phyloP scores from a whole-genome alignment of 1,284 basidiomycete genomes.

The Boletus smithii region DNA sequence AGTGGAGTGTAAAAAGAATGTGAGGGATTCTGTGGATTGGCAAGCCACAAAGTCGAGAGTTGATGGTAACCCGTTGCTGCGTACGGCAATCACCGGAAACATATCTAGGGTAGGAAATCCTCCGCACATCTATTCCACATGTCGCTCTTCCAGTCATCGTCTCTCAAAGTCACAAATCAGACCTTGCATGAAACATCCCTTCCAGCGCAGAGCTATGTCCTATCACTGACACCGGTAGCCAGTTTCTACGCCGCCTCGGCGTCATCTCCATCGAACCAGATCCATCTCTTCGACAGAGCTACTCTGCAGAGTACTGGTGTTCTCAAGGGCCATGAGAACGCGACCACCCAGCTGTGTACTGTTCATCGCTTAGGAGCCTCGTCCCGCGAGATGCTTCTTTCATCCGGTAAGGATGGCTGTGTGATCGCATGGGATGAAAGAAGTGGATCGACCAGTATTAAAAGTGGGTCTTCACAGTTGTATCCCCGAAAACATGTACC shows the following conservation, averaged over 20 bases:
- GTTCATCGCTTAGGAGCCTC: constrained; percentile 36
- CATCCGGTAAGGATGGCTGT: constrained; percentile 61
- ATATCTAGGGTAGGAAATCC: constrained; percentile 29
- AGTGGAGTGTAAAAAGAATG: constrained; percentile 30
- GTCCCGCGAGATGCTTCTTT: constrained; percentile 43
- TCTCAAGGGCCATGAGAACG: constrained; percentile 52
- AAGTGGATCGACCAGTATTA: constrained; percentile 47
- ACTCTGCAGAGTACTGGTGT: constrained; percentile 46
- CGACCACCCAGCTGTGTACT: constrained; percentile 50
- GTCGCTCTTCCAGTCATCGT: constrained; percentile 30
- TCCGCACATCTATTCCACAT: constrained; percentile 18
- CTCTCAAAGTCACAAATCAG: constrained; percentile 25
- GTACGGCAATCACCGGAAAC: constrained; percentile 25
- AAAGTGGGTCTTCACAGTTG: constrained; percentile 49
- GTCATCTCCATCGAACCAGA: constrained; percentile 54
- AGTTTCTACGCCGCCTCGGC: constrained; percentile 55
- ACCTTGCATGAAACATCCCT: constrained; percentile 39
- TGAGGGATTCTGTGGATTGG: constrained; percentile 14
- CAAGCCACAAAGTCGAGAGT: constrained; percentile 1
- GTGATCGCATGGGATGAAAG: constrained; percentile 72
- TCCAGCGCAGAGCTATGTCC: constrained; percentile 51
- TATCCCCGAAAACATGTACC: constrained; percentile 24
- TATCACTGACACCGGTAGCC: constrained; percentile 48
- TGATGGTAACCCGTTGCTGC: constrained; percentile 12
- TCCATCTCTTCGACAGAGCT: constrained; percentile 60